Evolutionary conservation across 2,329 filamentous ascomycete genomes (phyloP).

Genomic region (Scleromitrula shiraiana): DNA sequence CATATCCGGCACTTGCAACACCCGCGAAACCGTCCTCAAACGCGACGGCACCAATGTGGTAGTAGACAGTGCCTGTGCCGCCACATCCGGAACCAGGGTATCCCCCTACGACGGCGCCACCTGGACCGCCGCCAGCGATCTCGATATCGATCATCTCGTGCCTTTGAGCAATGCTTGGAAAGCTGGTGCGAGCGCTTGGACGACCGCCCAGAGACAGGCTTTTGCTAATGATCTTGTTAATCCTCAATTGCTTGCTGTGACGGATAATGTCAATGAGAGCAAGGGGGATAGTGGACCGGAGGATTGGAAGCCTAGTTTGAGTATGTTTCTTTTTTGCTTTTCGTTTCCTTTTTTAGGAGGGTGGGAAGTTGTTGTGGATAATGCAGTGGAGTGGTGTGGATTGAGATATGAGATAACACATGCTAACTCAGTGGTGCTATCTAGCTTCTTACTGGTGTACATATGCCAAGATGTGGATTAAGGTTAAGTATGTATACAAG

Average conservation of each 20-base stretch:
- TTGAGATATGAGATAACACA: background rate
- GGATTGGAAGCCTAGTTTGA: constrained; percentile 54
- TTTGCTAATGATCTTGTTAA: constrained; percentile 73
- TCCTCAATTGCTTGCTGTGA: constrained; percentile 74
- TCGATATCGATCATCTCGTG: constrained; percentile 81
- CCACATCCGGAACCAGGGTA: constrained; percentile 60
- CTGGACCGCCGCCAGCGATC: constrained; percentile 59
- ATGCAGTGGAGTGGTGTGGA: background rate
- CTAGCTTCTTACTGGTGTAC: constrained; percentile 62
- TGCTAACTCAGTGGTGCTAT: constrained; percentile 7
- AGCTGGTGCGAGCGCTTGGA: constrained; percentile 63
- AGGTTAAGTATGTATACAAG: constrained; percentile 66
- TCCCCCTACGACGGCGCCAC: constrained; percentile 67
- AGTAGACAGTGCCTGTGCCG: constrained; percentile 49
- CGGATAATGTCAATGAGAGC: constrained; percentile 63
- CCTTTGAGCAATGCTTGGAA: constrained; percentile 76
- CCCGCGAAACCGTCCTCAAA: constrained; percentile 62
- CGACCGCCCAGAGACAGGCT: constrained; percentile 52
- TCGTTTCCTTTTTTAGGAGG: background rate
- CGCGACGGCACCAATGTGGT: constrained; percentile 62
- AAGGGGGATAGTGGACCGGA: constrained; percentile 73
- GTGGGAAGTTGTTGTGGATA: too few species aligned
- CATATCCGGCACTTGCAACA: constrained; percentile 60
- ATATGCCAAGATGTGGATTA: constrained; percentile 67
- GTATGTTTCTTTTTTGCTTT: constrained; percentile 27